These are phyloP conservation scores for Solanum microdontum DNA, from an alignment of 257 asterid species.

Conservation along the genomic window DNA sequence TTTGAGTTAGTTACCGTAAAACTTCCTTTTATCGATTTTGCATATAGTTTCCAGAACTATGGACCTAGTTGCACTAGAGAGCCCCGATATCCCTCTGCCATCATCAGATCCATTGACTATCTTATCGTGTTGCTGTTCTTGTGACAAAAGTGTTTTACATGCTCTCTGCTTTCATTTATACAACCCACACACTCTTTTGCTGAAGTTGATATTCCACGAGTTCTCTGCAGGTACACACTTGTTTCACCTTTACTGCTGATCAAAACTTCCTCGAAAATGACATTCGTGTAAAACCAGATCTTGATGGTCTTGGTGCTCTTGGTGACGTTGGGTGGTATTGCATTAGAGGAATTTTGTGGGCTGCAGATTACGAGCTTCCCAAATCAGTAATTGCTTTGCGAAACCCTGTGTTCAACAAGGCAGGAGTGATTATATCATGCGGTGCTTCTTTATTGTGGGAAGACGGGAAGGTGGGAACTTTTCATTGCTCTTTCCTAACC, in stretches of 20 bases:
- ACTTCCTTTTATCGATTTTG: neutral
- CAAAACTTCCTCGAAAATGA: slow-evolving; percentile 20
- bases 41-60: neutral
- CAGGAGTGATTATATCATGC: slow-evolving; percentile 27
- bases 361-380: slow-evolving; percentile 23
- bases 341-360: slow-evolving; percentile 22
- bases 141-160: neutral
- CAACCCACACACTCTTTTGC: neutral
- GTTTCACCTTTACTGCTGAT: slow-evolving; percentile 20
- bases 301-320: slow-evolving; percentile 39
- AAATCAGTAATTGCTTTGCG: slow-evolving; percentile 22
- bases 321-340: slow-evolving; percentile 42
- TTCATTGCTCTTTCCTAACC: slow-evolving; percentile 46
- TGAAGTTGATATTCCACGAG: neutral
- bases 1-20: neutral
- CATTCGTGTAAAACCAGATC: slow-evolving; percentile 34
- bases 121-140: neutral
- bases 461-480: slow-evolving; percentile 39
- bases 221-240: slow-evolving; percentile 17
- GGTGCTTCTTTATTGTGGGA: slow-evolving; percentile 32
- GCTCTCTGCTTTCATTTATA: neutral
- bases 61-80: neutral
- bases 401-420: slow-evolving; percentile 18
- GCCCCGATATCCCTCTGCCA: neutral
- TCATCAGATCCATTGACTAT: neutral